Evolutionary conservation across 2,329 filamentous ascomycete genomes (phyloP), one percentile per base, ranked within the genome.

Genomic region (Trichoderma endophyticum): DNA sequence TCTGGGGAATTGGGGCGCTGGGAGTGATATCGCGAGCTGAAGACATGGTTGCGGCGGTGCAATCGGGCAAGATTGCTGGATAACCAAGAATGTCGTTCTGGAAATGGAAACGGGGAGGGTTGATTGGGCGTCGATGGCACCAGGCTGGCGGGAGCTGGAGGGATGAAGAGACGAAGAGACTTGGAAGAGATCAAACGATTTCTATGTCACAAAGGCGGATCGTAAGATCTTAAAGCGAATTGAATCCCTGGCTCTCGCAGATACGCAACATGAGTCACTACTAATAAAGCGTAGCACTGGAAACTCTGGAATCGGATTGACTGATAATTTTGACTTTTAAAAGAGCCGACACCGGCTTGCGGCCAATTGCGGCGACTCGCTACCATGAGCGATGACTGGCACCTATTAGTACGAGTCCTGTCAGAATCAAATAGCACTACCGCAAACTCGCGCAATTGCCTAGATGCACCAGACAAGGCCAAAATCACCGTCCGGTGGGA

Each of bases 1-100:
- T 74, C 64, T 76, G 79, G 72, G 81, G 77, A 28, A 75, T 70
- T 71, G 81, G 76, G 72, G 80, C 81, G 76, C 75, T 77, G 32
- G 79, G 77, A 21, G 78, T 73, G 74, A 90, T 90, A 74, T 88
- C 84, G 77, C 83, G 82, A 76, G 80, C 75, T 57, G 83, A 79
- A 71, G 83, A 78, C 84, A 86, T 86, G 73, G 70, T 77, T 62
- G 57, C 24, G 48, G 34, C 2, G 14, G 14, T 28, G 56, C 36
- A 30, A 69, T 34, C 15, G 21, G 14, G 28, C 5, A 34, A 34
- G 43, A 28, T 39, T 43, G 12, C 21, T 54, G 48, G 21, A 24
- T 54, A n/a, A 54, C 11, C 48, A 24, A 24, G 48, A 14, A 7
- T 54, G 48, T 21, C 21, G n/a, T 54, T 12, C 21, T 24, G 48